A percentile compares a stretch with the other conserved stretches of the same genome.
phyloP scores from a whole-genome alignment of 768 basidiomycete genomes.

The Cystofilobasidium capitatum region DNA sequence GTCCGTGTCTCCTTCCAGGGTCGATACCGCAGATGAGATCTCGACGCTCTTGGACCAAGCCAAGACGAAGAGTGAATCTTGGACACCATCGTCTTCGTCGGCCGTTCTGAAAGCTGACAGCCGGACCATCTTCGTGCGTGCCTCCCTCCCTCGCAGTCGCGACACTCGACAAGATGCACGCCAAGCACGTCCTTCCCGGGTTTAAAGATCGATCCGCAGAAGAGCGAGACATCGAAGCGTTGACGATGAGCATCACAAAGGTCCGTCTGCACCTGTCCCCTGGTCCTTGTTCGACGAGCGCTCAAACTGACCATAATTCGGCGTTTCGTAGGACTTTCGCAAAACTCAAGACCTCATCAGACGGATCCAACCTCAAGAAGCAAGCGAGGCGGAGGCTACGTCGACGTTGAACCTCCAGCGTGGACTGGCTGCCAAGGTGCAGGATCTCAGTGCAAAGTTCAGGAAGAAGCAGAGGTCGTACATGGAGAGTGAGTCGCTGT shows the following conservation, averaged over 20 bases:
- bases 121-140: background rate
- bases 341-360: conserved; percentile 55
- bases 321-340: conserved; percentile 57
- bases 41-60: conserved; percentile 61
- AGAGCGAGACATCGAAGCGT: conserved; percentile 81
- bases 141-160: conserved; percentile 48
- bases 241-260: conserved; percentile 78
- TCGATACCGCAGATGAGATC: conserved; percentile 83
- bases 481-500: conserved; percentile 74
- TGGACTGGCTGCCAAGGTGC: conserved; percentile 88
- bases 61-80: conserved; percentile 66
- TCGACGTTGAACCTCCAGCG: conserved; percentile 72
- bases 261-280: conserved; percentile 43
- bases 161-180: conserved; percentile 87
- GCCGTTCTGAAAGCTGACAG: background rate
- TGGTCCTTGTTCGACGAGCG: background rate
- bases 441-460: conserved; percentile 81
- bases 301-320: conserved; percentile 28
- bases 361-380: conserved; percentile 47
- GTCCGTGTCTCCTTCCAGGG: conserved; percentile 48
- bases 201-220: conserved; percentile 90
- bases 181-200: conserved; percentile 89
- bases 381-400: conserved; percentile 33
- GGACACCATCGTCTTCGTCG: background rate
- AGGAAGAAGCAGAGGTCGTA: conserved; percentile 97